A percentile compares a stretch with the other conserved stretches of the same genome.
Conservation (phyloP, 108 stramenopile genomes). For the Halocafeteria seosinensis region DNA sequence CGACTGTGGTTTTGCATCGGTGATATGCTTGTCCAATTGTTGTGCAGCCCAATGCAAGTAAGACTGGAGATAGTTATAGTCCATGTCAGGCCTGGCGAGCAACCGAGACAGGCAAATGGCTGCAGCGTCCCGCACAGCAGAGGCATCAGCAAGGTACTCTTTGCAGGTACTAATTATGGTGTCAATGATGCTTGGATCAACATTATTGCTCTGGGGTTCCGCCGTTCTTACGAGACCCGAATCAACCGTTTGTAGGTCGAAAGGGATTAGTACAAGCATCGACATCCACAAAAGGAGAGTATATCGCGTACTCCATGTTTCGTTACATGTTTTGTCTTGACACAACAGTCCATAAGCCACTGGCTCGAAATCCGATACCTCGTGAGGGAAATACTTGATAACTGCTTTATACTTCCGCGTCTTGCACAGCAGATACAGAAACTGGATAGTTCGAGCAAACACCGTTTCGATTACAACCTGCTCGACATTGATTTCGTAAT, state of each 20-base stretch:
- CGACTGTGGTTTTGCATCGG: background rate
- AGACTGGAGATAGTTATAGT: conserved; percentile 35
- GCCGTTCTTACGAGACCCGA: conserved; percentile 15
- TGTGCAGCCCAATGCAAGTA: conserved; percentile 52
- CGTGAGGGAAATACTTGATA: conserved; percentile 66
- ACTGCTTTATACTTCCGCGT: conserved; percentile 72
- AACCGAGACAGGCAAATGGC: conserved; percentile 65
- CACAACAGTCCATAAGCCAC: conserved; percentile 44
- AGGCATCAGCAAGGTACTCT: conserved; percentile 52
- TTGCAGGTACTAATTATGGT: conserved; percentile 39
- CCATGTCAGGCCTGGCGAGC: conserved; percentile 78
- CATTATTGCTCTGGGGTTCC: background rate
- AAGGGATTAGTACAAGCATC: conserved; percentile 77
- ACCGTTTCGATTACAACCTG: too few species aligned
- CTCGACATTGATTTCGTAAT: too few species aligned
- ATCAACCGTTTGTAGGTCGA: conserved; percentile 64
- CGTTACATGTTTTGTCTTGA: conserved; percentile 31
- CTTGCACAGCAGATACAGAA: conserved; percentile 68
- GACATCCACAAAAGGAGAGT: conserved; percentile 83
- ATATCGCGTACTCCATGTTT: conserved; percentile 75
- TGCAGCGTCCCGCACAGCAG: conserved; percentile 72
- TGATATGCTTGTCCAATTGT: background rate
- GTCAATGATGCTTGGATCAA: conserved; percentile 20
- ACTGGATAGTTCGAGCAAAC: conserved; percentile 34
- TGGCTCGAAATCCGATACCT: conserved; percentile 67